Conservation (phyloP, 2,329 filamentous ascomycete species). For the Cytospora piceicola region DNA sequence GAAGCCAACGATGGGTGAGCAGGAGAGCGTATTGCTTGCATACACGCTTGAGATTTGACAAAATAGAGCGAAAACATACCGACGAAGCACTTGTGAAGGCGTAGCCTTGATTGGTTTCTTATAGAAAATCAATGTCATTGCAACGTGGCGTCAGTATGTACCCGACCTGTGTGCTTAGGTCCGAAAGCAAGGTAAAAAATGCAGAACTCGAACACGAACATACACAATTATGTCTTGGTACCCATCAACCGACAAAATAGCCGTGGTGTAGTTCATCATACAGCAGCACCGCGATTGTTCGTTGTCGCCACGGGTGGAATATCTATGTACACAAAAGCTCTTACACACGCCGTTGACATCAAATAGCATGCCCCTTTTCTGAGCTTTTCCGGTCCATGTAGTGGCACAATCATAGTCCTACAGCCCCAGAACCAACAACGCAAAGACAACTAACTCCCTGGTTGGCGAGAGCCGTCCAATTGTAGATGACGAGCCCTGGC, state of each 20-base stretch:
- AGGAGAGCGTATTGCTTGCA: background rate
- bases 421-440: background rate
- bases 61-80: no score
- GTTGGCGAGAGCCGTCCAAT: background rate
- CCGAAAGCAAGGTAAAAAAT: background rate
- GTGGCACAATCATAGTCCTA: background rate
- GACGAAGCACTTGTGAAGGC: background rate
- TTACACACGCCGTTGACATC: background rate
- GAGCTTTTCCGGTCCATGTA: slow-evolving; percentile 15
- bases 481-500: slow-evolving; percentile 7
- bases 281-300: slow-evolving; percentile 6
- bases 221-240: background rate
- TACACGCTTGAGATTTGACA: no score
- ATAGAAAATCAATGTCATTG: background rate
- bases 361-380: slow-evolving; percentile 10
- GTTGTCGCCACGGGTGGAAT: background rate
- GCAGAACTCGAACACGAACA: background rate
- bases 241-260: background rate
- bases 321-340: slow-evolving; percentile 22
- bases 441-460: slow-evolving; percentile 6
- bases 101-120: no score
- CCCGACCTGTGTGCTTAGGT: background rate
- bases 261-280: slow-evolving; percentile 17
- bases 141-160: background rate
- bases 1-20: background rate